Percentiles rank a stretch among this genome's conserved stretches.
Conservation (phyloP, 768 basidiomycete species). For the Mycena indigotica region DNA sequence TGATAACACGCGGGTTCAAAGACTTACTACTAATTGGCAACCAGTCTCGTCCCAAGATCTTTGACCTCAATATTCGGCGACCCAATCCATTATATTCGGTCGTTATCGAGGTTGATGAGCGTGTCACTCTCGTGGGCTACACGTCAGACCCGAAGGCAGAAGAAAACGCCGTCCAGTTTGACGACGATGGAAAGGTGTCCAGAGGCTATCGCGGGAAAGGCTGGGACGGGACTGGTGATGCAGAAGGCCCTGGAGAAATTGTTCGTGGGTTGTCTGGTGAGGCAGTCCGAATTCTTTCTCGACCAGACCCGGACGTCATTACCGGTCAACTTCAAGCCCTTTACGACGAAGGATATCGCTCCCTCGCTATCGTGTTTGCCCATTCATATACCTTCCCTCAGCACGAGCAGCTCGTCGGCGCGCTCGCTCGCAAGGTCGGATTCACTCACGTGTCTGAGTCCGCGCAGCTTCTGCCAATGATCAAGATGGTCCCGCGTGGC, state of each 20-base stretch:
- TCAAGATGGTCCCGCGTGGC: slow-evolving; percentile 93
- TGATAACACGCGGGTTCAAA: slow-evolving; percentile 90
- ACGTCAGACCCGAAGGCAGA: slow-evolving; percentile 86
- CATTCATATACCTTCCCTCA: slow-evolving; percentile 92
- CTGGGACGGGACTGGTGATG: slow-evolving; percentile 69
- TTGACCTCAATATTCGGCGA: slow-evolving; percentile 89
- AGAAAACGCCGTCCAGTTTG: slow-evolving; percentile 75
- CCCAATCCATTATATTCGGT: slow-evolving; percentile 73
- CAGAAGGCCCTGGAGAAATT: slow-evolving; percentile 80
- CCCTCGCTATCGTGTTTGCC: slow-evolving; percentile 84
- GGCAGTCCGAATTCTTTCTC: slow-evolving; percentile 72
- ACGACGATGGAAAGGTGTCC: slow-evolving; percentile 64
- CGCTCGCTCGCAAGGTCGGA: slow-evolving; percentile 76
- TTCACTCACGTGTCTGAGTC: slow-evolving; percentile 91
- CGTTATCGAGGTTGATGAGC: slow-evolving; percentile 82
- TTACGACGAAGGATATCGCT: slow-evolving; percentile 82
- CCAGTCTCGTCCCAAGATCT: slow-evolving; percentile 92
- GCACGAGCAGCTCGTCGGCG: slow-evolving; percentile 77
- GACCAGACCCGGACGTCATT: slow-evolving; percentile 53
- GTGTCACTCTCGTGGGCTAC: slow-evolving; percentile 92
- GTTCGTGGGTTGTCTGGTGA: slow-evolving; percentile 86
- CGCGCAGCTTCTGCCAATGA: slow-evolving; percentile 86
- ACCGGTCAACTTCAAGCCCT: slow-evolving; percentile 66
- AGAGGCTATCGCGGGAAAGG: slow-evolving; percentile 77
- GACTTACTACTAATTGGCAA: slow-evolving; percentile 93